phyloP scores from a whole-genome alignment of 2,329 filamentous ascomycete genomes.

The Aspergillus japonicus region DNA sequence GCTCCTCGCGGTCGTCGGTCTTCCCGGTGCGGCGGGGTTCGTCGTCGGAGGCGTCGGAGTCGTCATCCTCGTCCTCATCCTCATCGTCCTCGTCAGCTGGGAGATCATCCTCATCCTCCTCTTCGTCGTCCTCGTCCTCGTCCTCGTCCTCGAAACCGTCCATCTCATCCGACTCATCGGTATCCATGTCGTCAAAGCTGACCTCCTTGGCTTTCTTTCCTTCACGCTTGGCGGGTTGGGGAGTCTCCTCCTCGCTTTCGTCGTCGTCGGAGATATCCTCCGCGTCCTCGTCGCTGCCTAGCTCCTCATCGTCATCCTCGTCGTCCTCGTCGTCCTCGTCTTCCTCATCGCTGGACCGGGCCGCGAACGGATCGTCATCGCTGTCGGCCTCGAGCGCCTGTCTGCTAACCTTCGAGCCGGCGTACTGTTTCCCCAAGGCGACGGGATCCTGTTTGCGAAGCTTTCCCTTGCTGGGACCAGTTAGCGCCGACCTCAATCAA shows the following conservation, averaged over 20 bases:
- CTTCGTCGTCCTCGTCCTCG: conserved; percentile 27
- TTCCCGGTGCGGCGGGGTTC: conserved; percentile 19
- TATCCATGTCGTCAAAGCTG: conserved; percentile 20
- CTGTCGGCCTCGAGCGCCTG: conserved; percentile 61
- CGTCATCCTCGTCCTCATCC: conserved; percentile 27
- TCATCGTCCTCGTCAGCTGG: conserved; percentile 33
- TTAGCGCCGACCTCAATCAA: neutral
- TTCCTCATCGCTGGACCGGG: conserved; percentile 38
- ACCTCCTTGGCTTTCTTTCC: conserved; percentile 23
- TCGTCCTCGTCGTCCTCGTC: conserved; percentile 25
- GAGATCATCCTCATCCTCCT: conserved; percentile 28
- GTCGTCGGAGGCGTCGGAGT: conserved; percentile 21
- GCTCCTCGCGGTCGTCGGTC: conserved; percentile 53
- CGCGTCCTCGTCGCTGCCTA: conserved; percentile 30
- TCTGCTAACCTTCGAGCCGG: conserved; percentile 72
- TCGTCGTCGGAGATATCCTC: conserved; percentile 22
- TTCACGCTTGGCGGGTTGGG: conserved; percentile 11
- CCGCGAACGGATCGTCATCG: conserved; percentile 48
- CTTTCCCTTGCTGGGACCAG: conserved; percentile 67
- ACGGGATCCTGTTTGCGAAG: conserved; percentile 70
- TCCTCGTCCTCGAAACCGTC: conserved; percentile 22
- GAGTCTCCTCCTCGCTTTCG: conserved; percentile 16
- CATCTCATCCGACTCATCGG: conserved; percentile 27
- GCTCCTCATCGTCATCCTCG: conserved; percentile 25
- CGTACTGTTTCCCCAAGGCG: conserved; percentile 74